Conservation (phyloP, 805 yeast genomes). For the Starmera caribaea region DNA sequence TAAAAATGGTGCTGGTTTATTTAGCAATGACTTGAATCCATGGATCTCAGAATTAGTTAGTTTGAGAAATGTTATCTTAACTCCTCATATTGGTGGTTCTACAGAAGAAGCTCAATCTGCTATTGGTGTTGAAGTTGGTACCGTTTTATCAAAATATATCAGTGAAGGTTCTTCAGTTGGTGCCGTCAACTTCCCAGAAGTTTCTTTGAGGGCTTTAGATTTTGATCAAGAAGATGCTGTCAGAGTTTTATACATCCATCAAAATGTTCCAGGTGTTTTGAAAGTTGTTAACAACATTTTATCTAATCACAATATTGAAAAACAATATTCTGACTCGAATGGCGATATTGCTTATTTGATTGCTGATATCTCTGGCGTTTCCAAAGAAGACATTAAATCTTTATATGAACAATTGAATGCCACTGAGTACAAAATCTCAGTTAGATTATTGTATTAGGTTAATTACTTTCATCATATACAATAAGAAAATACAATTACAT, state of each 20-base stretch:
- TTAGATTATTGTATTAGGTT: constrained; percentile 73
- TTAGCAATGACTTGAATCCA: constrained; percentile 60
- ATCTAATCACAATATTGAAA: constrained; percentile 91
- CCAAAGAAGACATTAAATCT: constrained; percentile 69
- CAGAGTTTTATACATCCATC: constrained; percentile 92
- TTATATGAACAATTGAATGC: constrained; percentile 78
- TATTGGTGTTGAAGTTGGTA: constrained; percentile 91
- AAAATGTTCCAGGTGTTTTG: constrained; percentile 97
- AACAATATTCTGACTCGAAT: constrained; percentile 95
- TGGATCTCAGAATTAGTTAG: constrained; percentile 80
- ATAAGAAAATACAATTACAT: no score
- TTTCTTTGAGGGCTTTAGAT: constrained; percentile 77
- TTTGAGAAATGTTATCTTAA: constrained; percentile 79
- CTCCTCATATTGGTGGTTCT: constrained; percentile 98
- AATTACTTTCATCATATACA: background rate
- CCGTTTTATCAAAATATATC: constrained; percentile 79
- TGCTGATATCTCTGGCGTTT: constrained; percentile 92
- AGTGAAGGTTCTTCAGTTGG: constrained; percentile 94
- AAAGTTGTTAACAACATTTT: constrained; percentile 94
- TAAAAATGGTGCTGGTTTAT: constrained; percentile 81
- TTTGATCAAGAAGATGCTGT: constrained; percentile 82
- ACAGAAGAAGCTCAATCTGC: constrained; percentile 99
- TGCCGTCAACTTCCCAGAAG: constrained; percentile 99
- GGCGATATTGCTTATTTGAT: constrained; percentile 95
- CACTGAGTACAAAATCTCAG: constrained; percentile 84